Percentiles rank a stretch among this genome's conserved stretches.
Evolutionary conservation across 2,329 filamentous ascomycete genomes (phyloP).

Genomic region (Ceratocystis huliohia): DNA sequence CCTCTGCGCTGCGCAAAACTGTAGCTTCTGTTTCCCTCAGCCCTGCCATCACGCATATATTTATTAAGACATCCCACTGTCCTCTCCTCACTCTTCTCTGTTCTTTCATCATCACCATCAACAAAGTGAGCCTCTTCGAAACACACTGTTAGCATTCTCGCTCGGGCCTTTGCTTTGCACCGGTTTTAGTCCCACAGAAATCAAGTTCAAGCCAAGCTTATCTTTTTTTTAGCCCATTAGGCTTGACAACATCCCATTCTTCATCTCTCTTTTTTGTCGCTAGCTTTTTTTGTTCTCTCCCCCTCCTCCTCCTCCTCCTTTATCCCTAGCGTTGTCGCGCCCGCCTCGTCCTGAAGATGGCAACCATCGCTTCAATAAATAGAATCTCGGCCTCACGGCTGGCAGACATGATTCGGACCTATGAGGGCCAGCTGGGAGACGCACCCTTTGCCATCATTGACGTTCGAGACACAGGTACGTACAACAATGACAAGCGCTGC

Average conservation of each 20-base stretch:
- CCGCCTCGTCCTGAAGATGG: constrained; percentile 29
- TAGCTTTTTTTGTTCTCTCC: not conserved
- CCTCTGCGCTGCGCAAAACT: no score
- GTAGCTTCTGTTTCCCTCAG: no score
- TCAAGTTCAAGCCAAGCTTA: constrained; percentile 4
- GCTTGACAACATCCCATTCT: not conserved
- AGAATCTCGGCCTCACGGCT: constrained; percentile 59
- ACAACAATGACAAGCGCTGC: not conserved
- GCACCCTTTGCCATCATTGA: constrained; percentile 63
- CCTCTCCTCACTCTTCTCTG: not conserved
- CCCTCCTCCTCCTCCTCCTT: not conserved
- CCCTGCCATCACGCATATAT: not conserved
- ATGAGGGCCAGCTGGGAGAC: constrained; percentile 29
- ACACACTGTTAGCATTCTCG: not conserved
- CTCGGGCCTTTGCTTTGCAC: not conserved
- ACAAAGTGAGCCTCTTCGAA: not conserved
- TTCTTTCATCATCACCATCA: not conserved
- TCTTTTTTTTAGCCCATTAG: not conserved
- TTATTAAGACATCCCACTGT: not conserved
- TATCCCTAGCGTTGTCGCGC: not conserved
- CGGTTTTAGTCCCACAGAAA: constrained; percentile 2
- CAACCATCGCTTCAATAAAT: constrained; percentile 49
- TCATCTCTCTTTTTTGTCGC: not conserved
- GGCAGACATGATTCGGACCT: constrained; percentile 48
- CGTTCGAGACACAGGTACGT: constrained; percentile 67